These are phyloP conservation scores for Eucalyptus marginata DNA, from an alignment of 345 rosid species.

Conservation along the genomic window DNA sequence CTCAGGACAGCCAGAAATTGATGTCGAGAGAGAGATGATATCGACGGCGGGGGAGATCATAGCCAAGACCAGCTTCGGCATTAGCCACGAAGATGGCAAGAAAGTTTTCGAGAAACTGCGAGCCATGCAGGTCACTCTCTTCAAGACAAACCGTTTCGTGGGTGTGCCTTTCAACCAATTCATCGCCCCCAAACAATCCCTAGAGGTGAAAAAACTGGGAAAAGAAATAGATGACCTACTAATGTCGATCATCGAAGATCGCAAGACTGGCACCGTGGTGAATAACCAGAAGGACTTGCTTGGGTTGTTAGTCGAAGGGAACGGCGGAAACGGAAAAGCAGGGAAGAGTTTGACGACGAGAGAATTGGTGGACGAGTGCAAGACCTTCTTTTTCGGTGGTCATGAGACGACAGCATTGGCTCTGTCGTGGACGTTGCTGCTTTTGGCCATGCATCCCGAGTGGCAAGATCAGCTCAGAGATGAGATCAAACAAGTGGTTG, in stretches of 20 bases:
- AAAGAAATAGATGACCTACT: slow-evolving; percentile 66
- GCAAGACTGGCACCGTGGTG: slow-evolving; percentile 10
- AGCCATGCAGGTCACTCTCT: slow-evolving; percentile 60
- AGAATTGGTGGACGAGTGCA: slow-evolving; percentile 82
- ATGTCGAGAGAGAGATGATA: slow-evolving; percentile 60
- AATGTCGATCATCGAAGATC: slow-evolving; percentile 34
- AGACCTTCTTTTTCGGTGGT: slow-evolving; percentile 90
- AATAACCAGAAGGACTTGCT: slow-evolving; percentile 33
- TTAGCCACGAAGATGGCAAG: slow-evolving; percentile 37
- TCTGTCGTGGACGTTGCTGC: slow-evolving; percentile 79
- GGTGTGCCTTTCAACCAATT: slow-evolving; percentile 72
- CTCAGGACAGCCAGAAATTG: slow-evolving; percentile 41
- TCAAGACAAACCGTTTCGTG: slow-evolving; percentile 67
- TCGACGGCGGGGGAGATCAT: slow-evolving; percentile 78
- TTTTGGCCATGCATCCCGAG: slow-evolving; percentile 55
- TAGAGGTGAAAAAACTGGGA: slow-evolving; percentile 47
- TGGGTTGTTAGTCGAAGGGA: slow-evolving; percentile 37
- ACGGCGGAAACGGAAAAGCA: slow-evolving; percentile 6
- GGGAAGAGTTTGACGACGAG: slow-evolving; percentile 38
- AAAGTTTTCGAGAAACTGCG: slow-evolving; percentile 54
- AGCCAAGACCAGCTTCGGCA: slow-evolving; percentile 79
- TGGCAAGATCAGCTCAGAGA: slow-evolving; percentile 74
- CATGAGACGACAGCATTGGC: slow-evolving; percentile 92
- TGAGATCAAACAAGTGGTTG: slow-evolving; percentile 62
- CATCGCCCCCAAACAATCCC: slow-evolving; percentile 34